Evolutionary conservation across 495 filamentous ascomycete genomes (phyloP).

Genomic region (Tetracladium setigerum): DNA sequence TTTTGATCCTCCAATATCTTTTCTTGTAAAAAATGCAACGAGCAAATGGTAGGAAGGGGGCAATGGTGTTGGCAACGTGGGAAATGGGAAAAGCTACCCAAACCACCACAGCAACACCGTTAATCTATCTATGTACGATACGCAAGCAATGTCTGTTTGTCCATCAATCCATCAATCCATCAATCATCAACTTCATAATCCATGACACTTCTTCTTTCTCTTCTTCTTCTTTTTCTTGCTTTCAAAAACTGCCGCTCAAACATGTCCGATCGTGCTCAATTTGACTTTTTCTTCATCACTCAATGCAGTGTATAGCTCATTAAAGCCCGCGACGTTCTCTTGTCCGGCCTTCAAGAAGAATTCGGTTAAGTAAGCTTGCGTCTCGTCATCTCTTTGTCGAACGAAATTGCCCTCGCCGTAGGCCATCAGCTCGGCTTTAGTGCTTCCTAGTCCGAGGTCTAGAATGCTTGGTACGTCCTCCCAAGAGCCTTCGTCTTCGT

Average conservation of each 20-base stretch:
- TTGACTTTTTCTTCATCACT: slow-evolving; percentile 69
- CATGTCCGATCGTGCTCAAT: slow-evolving; percentile 29
- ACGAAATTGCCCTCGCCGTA: slow-evolving; percentile 55
- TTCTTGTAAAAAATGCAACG: too few relatives aligned
- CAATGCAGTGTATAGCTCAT: slow-evolving; percentile 61
- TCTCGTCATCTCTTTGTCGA: slow-evolving; percentile 83
- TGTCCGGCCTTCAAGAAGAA: slow-evolving; percentile 70
- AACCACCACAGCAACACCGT: background rate
- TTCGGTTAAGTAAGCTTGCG: slow-evolving; percentile 68
- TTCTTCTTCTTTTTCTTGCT: too few relatives aligned
- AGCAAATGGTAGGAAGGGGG: too few relatives aligned
- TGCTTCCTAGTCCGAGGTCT: slow-evolving; percentile 60
- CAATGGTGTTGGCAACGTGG: too few relatives aligned
- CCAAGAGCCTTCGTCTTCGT: slow-evolving; percentile 73
- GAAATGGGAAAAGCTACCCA: background rate
- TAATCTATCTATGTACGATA: background rate
- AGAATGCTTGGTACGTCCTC: slow-evolving; percentile 75
- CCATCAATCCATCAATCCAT: too few relatives aligned
- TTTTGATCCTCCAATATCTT: too few relatives aligned
- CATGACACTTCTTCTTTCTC: too few relatives aligned
- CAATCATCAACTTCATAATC: too few relatives aligned
- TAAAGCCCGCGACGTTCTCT: slow-evolving; percentile 64
- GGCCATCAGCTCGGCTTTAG: slow-evolving; percentile 72
- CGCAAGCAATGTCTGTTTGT: too few relatives aligned
- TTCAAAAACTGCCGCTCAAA: slow-evolving; percentile 18